phyloP scores from a whole-genome alignment of 1,139 yeast species.

The Arxiozyma telluris region DNA sequence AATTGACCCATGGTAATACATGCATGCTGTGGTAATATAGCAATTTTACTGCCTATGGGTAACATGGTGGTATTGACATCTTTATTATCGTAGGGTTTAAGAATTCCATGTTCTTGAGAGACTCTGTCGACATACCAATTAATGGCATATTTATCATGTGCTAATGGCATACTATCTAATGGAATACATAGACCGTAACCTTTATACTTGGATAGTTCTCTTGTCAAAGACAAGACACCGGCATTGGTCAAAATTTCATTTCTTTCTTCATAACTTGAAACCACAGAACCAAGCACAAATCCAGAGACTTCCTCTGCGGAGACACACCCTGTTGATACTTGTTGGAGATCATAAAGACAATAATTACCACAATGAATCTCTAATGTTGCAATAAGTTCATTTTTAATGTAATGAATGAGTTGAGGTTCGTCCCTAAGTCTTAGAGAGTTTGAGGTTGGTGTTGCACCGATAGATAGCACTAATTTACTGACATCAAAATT shows the following conservation, averaged over 20 bases:
- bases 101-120: conserved; percentile 59
- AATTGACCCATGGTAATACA: conserved; percentile 65
- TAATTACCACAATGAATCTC: conserved; percentile 80
- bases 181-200: conserved; percentile 39
- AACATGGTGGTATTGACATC: conserved; percentile 5
- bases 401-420: conserved; percentile 36
- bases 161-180: conserved; percentile 15
- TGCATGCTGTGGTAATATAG: conserved; percentile 60
- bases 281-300: conserved; percentile 52
- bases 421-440: conserved; percentile 18
- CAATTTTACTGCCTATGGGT: conserved; percentile 43
- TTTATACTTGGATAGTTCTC: conserved; percentile 45
- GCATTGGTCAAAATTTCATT: conserved; percentile 64
- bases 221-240: conserved; percentile 61
- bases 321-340: conserved; percentile 58
- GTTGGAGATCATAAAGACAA: conserved; percentile 66
- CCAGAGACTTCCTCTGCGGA: conserved; percentile 43
- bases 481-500: conserved; percentile 24
- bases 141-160: conserved; percentile 3
- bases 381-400: conserved; percentile 38
- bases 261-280: conserved; percentile 45
- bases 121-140: conserved; percentile 50
- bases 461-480: conserved; percentile 55
- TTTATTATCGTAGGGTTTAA: conserved; percentile 33
- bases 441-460: conserved; percentile 70